Evolutionary conservation across 2,329 filamentous ascomycete species (phyloP), one percentile per base, ranked within the genome.

Genomic region (Monosporascus cannonballus): DNA sequence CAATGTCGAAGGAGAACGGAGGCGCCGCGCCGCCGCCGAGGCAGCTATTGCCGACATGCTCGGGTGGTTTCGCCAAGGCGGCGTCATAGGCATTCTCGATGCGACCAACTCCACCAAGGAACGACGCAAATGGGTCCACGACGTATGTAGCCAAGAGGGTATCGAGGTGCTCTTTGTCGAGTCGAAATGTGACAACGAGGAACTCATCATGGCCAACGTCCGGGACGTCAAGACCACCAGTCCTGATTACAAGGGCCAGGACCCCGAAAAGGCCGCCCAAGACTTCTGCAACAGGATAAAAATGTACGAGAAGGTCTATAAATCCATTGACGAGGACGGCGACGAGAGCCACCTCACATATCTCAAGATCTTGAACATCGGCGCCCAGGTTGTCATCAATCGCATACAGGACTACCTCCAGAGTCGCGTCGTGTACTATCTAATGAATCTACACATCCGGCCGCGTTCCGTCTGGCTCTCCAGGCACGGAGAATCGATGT

Each of bases 381-480:
- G 94, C 54, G 90, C 90, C 61, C 90, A 96, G 66, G 92, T 97
- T 67, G 94, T 97, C 66, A 97, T 99, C 80, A 99, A 97, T 74
- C 86, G 89, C 67, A 96, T 99, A 65, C 87, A 91, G 67, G 94
- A 99, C 71, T 99, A 99, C 67, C 79, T 99, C 27, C 94, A 96
- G 69, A 96, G 90, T 69, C 86, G 94, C 53, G 86, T 99, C 45
- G 93, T 99, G 46, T 99, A 99, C 73, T 99, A 96, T 69, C 83
- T 97, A 54, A 96, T 97, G 86, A 99, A 97, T 69, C 79, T 99
- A 39, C 94, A 99, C 73, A 99, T 99, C 70, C 93, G 93, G 59
- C 93, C 93, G 18, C 84, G 94, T 52, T 96, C 91, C 4, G 96
- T 99, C 60, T 99, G 94, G 94, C 76, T 99, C 49, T 97, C 94